These are phyloP conservation scores for Tetradesmus lagerheimii DNA, from an alignment of 139 green algal genomes.

Conservation along the genomic window DNA sequence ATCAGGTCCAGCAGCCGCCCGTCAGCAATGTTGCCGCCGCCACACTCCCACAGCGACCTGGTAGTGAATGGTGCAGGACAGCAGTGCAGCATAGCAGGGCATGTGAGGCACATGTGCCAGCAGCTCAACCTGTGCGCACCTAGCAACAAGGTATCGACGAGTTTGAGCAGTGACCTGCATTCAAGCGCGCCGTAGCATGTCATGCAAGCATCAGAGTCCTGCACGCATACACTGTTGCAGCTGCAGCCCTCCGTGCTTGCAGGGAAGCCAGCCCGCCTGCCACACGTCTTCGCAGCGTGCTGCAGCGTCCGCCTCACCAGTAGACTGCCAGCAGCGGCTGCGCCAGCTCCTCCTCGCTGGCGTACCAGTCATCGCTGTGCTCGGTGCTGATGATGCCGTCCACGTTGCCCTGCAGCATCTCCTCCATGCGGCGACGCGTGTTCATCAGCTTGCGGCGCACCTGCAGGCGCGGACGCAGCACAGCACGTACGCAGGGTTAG, in stretches of 20 bases:
- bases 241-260: no score
- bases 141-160: no score
- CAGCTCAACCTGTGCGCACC: no score
- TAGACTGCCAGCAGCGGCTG: slow-evolving; percentile 89
- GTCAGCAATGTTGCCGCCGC: slow-evolving; percentile 90
- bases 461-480: slow-evolving; percentile 47
- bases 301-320: slow-evolving; percentile 54
- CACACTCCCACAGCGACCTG: slow-evolving; percentile 89
- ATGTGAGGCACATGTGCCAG: neutral
- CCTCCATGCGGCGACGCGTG: slow-evolving; percentile 89
- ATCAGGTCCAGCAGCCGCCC: slow-evolving; percentile 94
- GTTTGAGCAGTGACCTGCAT: no score
- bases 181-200: neutral
- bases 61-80: neutral
- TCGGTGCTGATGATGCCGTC: neutral
- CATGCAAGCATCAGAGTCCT: neutral
- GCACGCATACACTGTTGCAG: neutral
- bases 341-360: slow-evolving; percentile 81
- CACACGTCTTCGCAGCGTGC: neutral
- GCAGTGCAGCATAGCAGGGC: neutral
- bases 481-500: no score
- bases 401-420: slow-evolving; percentile 69
- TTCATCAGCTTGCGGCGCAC: slow-evolving; percentile 89
- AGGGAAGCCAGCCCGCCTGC: no score
- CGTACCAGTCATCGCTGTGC: slow-evolving; percentile 57